Evolutionary conservation across 2,329 filamentous ascomycete species (phyloP).

Genomic region (Colletotrichum orchidophilum): DNA sequence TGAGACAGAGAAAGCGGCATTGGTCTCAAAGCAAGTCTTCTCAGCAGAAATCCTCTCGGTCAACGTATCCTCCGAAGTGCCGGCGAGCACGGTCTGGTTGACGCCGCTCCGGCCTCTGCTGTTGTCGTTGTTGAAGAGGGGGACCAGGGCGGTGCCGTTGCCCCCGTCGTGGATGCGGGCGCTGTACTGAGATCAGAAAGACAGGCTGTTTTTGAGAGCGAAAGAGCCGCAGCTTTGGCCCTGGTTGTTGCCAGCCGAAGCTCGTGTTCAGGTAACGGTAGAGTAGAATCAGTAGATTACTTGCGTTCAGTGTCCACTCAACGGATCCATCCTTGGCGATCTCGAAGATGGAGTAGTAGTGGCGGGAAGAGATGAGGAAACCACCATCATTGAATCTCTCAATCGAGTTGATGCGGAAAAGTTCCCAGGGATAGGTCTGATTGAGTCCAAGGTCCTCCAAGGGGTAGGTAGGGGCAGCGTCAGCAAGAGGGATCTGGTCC

Average conservation of each 20-base stretch:
- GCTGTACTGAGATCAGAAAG: constrained; percentile 47
- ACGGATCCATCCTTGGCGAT: constrained; percentile 46
- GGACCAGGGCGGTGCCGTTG: constrained; percentile 38
- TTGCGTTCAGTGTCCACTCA: constrained; percentile 30
- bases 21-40: constrained; percentile 22
- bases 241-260: neutral
- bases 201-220: constrained; percentile 38
- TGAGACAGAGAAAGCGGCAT: neutral
- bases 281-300: neutral
- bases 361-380: constrained; percentile 63
- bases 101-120: constrained; percentile 30
- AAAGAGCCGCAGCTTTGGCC: constrained; percentile 29
- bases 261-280: neutral
- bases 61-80: neutral
- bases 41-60: constrained; percentile 1
- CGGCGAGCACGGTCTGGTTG: constrained; percentile 33
- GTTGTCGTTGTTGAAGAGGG: constrained; percentile 49
- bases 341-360: constrained; percentile 56
- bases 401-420: constrained; percentile 66
- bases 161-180: constrained; percentile 40
- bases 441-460: constrained; percentile 38
- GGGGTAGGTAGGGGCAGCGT: constrained; percentile 29
- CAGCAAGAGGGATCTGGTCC: constrained; percentile 10
- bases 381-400: constrained; percentile 60
- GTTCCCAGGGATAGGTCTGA: constrained; percentile 56